Conservation (phyloP, 192 early-diverging fungal species). For the Pilobolus umbonatus region DNA sequence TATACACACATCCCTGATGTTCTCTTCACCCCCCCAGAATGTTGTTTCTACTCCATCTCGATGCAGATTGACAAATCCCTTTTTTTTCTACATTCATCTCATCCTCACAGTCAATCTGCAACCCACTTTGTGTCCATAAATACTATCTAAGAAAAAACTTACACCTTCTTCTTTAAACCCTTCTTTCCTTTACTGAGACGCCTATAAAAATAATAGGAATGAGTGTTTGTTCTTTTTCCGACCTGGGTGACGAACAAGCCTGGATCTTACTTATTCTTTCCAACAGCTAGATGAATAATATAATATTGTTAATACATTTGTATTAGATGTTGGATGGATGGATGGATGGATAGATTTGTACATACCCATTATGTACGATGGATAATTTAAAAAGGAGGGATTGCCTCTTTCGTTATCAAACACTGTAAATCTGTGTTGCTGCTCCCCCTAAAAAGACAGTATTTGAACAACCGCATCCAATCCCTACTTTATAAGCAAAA, state of each 20-base stretch:
- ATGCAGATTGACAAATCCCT: background rate
- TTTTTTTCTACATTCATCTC: slow-evolving; percentile 1
- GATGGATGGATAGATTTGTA: background rate
- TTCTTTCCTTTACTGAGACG: slow-evolving; percentile 78
- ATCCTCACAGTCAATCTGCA: background rate
- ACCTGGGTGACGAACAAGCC: background rate
- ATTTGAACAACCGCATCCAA: too few species aligned
- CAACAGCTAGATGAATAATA: slow-evolving; percentile 41
- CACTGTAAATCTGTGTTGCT: too few species aligned
- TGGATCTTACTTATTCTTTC: slow-evolving; percentile 63
- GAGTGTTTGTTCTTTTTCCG: background rate
- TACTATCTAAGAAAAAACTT: slow-evolving; percentile 31
- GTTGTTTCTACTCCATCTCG: background rate
- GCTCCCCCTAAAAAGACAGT: too few species aligned
- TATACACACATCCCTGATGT: background rate
- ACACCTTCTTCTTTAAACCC: slow-evolving; percentile 82
- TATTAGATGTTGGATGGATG: background rate
- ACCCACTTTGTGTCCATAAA: background rate
- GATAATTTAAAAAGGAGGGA: too few species aligned
- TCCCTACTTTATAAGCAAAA: too few species aligned
- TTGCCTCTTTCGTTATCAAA: too few species aligned
- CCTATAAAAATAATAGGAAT: slow-evolving; percentile 30
- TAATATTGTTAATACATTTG: background rate
- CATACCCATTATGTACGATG: too few species aligned
- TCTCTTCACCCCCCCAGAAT: too few species aligned